Conservation (phyloP, 495 filamentous ascomycete genomes). For the Rusavskia elegans region DNA sequence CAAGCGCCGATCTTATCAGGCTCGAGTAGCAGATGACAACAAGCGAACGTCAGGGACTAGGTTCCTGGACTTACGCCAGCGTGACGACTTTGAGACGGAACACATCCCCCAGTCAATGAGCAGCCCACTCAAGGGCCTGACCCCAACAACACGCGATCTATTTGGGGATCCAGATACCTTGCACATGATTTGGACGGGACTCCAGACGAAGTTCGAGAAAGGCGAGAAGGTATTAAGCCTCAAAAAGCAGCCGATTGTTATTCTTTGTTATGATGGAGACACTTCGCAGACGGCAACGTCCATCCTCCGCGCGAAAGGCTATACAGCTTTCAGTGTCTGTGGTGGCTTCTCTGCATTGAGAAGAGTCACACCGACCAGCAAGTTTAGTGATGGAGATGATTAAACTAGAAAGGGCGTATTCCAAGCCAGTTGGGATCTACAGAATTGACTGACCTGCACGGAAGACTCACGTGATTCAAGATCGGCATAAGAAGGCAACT, state of each 20-base stretch:
- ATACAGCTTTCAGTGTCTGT: slow-evolving; percentile 32
- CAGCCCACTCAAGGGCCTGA: slow-evolving; percentile 21
- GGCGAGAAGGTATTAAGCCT: not conserved
- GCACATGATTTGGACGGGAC: slow-evolving; percentile 27
- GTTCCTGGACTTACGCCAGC: slow-evolving; percentile 27
- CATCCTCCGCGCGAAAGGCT: slow-evolving; percentile 31
- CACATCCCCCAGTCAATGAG: slow-evolving; percentile 30
- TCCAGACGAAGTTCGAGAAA: slow-evolving; percentile 24
- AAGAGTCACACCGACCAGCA: no score
- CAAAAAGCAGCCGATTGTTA: slow-evolving; percentile 6
- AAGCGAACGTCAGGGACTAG: not conserved
- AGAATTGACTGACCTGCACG: no score
- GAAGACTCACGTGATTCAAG: no score
- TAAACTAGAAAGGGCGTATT: no score
- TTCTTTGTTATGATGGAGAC: slow-evolving; percentile 38
- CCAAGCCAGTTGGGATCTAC: no score
- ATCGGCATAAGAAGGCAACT: no score
- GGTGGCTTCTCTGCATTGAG: slow-evolving; percentile 19
- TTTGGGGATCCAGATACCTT: slow-evolving; percentile 29
- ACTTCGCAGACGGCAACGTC: slow-evolving; percentile 36
- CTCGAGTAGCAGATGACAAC: not conserved
- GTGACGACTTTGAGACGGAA: slow-evolving; percentile 24
- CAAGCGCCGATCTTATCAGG: not conserved
- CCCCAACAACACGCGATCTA: slow-evolving; percentile 22
- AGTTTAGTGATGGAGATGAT: no score